phyloP scores from a whole-genome alignment of 495 filamentous ascomycete genomes.

The Margaritispora aquatica region DNA sequence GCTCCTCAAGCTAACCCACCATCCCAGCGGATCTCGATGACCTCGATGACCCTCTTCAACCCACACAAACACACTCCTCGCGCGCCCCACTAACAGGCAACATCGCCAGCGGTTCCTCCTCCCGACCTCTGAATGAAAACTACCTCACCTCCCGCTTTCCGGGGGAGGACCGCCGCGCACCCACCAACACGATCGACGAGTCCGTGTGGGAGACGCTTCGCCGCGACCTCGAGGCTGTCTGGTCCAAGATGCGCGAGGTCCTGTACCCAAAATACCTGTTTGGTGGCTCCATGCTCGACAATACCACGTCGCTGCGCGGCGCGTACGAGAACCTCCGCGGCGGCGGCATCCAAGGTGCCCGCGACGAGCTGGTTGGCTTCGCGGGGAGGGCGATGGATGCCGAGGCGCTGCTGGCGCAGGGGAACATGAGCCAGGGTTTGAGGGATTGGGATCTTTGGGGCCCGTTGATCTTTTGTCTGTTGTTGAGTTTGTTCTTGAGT shows the following conservation, averaged over 20 bases:
- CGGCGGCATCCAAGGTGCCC: slow-evolving; percentile 44
- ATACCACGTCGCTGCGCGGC: slow-evolving; percentile 44
- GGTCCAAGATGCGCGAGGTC: slow-evolving; percentile 98
- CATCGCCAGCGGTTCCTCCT: slow-evolving; percentile 54
- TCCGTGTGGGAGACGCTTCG: slow-evolving; percentile 91
- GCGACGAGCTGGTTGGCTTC: slow-evolving; percentile 53
- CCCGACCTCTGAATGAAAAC: slow-evolving; percentile 45
- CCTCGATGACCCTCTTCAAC: slow-evolving; percentile 79
- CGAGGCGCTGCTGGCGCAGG: slow-evolving; percentile 61
- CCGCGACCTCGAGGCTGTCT: slow-evolving; percentile 85
- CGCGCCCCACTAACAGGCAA: slow-evolving; percentile 75
- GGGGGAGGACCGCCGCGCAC: slow-evolving; percentile 90
- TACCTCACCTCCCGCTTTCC: slow-evolving; percentile 85
- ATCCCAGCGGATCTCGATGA: slow-evolving; percentile 71
- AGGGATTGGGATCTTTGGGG: slow-evolving; percentile 99
- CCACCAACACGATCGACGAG: slow-evolving; percentile 93
- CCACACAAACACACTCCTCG: slow-evolving; percentile 52
- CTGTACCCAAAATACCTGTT: slow-evolving; percentile 93
- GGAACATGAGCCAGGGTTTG: slow-evolving; percentile 78
- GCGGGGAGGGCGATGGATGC: slow-evolving; percentile 56
- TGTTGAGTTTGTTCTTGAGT: slow-evolving; percentile 80
- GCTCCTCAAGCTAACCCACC: neutral
- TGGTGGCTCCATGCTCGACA: slow-evolving; percentile 66
- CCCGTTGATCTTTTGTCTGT: slow-evolving; percentile 84
- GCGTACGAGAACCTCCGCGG: slow-evolving; percentile 44